Evolutionary conservation across 805 yeast species (phyloP).

Genomic region (Kodamaea nitidulidarum): DNA sequence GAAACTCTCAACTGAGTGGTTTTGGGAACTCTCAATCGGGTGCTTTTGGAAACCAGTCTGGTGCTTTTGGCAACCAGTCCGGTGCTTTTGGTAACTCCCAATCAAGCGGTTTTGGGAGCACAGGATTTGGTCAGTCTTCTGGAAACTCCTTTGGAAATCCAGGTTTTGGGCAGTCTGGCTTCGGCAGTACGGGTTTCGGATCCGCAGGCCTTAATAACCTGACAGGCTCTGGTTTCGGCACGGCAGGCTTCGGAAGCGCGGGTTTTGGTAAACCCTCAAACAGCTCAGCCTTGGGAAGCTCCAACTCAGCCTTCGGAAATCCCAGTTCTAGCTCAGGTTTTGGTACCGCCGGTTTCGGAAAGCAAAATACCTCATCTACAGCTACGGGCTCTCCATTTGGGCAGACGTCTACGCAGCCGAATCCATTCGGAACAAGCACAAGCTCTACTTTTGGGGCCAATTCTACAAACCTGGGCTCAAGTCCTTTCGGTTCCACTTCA

Average conservation of each 20-base stretch:
- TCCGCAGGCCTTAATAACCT: not conserved
- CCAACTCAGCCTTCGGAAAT: conserved; percentile 11
- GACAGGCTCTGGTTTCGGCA: conserved; percentile 8
- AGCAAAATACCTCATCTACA: not conserved
- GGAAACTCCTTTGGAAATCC: conserved; percentile 20
- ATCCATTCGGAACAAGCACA: conserved; percentile 1
- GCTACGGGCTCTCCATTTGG: conserved; percentile 1
- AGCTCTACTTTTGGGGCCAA: no score
- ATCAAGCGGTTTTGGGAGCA: conserved; percentile 6
- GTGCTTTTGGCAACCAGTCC: not conserved
- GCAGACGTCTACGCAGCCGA: not conserved
- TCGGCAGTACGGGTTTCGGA: conserved; percentile 9
- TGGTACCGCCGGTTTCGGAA: conserved; percentile 2
- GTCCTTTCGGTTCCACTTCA: not conserved
- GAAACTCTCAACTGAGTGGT: conserved; percentile 2
- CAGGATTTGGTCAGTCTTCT: conserved; percentile 5
- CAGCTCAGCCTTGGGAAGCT: conserved; percentile 9
- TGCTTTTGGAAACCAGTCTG: not conserved
- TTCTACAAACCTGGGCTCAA: no score
- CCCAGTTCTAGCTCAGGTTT: conserved; percentile 8
- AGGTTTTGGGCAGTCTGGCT: conserved; percentile 7
- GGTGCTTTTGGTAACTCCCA: conserved; percentile 4
- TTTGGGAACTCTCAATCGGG: conserved; percentile 1
- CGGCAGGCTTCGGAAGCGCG: conserved; percentile 19
- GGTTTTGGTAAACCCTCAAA: conserved; percentile 13